Percentiles rank a stretch among this genome's conserved stretches.
phyloP scores from a whole-genome alignment of 169 alveolate species.

The Cryptosporidium sp. region DNA sequence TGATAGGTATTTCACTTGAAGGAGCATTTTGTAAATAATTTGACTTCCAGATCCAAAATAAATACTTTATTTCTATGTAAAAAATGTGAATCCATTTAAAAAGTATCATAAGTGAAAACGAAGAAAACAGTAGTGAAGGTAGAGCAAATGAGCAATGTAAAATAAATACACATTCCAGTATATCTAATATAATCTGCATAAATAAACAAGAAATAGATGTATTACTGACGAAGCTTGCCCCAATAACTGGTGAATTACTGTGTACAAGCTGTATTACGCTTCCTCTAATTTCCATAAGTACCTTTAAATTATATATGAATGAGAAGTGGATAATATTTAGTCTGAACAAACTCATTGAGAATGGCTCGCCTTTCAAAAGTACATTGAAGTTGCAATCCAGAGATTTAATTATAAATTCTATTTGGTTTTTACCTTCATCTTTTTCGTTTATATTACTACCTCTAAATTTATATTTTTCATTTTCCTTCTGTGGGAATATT shows the following conservation, averaged over 20 bases:
- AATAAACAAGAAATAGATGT: slow-evolving; percentile 20
- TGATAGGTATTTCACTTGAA: slow-evolving; percentile 5
- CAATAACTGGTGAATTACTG: slow-evolving; percentile 16
- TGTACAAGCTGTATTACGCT: slow-evolving; percentile 47
- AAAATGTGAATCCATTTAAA: slow-evolving; percentile 71
- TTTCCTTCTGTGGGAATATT: slow-evolving; percentile 27
- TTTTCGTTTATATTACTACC: slow-evolving; percentile 29
- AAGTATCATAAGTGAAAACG: slow-evolving; percentile 49
- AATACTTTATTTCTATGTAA: slow-evolving; percentile 24
- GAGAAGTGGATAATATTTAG: slow-evolving; percentile 51
- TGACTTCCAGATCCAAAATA: slow-evolving; percentile 54
- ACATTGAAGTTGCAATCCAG: slow-evolving; percentile 7
- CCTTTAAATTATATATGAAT: slow-evolving; percentile 65
- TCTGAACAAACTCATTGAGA: slow-evolving; percentile 32
- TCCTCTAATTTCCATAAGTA: slow-evolving; percentile 74
- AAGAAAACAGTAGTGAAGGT: slow-evolving; percentile 57
- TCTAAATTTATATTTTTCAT: slow-evolving; percentile 19
- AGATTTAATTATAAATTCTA: slow-evolving; percentile 17
- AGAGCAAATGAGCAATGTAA: slow-evolving; percentile 29
- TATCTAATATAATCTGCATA: slow-evolving; percentile 37
- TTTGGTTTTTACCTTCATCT: background rate
- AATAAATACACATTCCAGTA: slow-evolving; percentile 45
- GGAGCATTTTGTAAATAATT: slow-evolving; percentile 31
- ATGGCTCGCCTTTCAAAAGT: slow-evolving; percentile 31
- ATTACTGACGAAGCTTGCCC: background rate